phyloP scores from a whole-genome alignment of 805 yeast genomes.

The Monosporozyma aerobia region DNA sequence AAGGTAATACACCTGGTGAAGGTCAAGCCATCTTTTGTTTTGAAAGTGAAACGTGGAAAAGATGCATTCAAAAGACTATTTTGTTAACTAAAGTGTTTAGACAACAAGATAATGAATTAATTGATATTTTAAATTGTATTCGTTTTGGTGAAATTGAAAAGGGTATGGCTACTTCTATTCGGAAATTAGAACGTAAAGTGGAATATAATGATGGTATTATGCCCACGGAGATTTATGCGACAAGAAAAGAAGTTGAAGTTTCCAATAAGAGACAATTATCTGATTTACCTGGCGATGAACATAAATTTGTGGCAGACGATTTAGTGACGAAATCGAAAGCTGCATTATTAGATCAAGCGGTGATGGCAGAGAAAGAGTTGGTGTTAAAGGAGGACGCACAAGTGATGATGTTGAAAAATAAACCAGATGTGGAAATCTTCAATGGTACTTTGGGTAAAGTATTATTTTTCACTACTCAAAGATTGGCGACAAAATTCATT shows the following conservation, averaged over 20 bases:
- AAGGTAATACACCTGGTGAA: constrained; percentile 6
- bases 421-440: constrained; percentile 58
- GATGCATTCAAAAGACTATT: constrained; percentile 54
- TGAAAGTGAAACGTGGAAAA: constrained; percentile 62
- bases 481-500: constrained; percentile 16
- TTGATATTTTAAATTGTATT: constrained; percentile 70
- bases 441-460: constrained; percentile 88
- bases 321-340: constrained; percentile 25
- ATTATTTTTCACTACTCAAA: constrained; percentile 29
- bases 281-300: constrained; percentile 39
- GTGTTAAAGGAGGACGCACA: constrained; percentile 78
- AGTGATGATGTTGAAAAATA: constrained; percentile 86
- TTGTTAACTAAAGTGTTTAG: constrained; percentile 75
- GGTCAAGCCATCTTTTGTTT: constrained; percentile 48
- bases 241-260: constrained; percentile 71
- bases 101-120: constrained; percentile 65
- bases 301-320: constrained; percentile 41
- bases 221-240: constrained; percentile 86
- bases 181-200: constrained; percentile 47
- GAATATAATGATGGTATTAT: constrained; percentile 61
- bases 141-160: constrained; percentile 59
- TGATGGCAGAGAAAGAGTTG: constrained; percentile 63
- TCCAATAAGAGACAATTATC: constrained; percentile 54
- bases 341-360: constrained; percentile 39
- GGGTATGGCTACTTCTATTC: constrained; percentile 41